Percentiles rank a stretch among this genome's conserved stretches.
Conservation (phyloP, 805 yeast species). For the Cyberlindnera galapagoensis region DNA sequence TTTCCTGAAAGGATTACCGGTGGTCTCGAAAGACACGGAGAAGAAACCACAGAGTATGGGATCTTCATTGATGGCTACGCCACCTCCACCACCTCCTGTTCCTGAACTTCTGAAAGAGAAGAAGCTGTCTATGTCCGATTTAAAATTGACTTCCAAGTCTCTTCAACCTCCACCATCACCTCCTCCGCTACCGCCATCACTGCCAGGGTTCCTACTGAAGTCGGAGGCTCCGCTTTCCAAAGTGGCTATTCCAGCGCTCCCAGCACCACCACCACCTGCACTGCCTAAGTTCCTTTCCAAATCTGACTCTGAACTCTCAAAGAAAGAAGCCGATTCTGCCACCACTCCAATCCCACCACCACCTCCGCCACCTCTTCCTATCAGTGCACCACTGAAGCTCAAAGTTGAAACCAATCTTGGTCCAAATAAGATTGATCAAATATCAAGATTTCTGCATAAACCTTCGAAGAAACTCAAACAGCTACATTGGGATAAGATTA, state of each 20-base stretch:
- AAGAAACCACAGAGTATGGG: no score
- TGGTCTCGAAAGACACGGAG: no score
- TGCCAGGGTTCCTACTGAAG: slow-evolving; percentile 6
- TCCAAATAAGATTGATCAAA: slow-evolving; percentile 4
- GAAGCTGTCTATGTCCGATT: no score
- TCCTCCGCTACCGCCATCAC: slow-evolving; percentile 28
- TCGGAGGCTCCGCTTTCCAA: slow-evolving; percentile 2
- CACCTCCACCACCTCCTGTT: slow-evolving; percentile 4
- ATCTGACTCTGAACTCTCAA: slow-evolving; percentile 1
- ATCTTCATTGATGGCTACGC: no score
- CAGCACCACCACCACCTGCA: slow-evolving; percentile 8
- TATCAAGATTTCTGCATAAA: slow-evolving; percentile 15
- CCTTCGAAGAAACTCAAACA: slow-evolving; percentile 67
- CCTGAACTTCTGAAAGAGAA: slow-evolving; percentile 1
- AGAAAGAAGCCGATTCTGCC: slow-evolving; percentile 8
- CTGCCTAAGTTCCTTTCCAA: slow-evolving; percentile 2
- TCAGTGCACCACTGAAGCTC: slow-evolving; percentile 19
- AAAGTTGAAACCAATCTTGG: slow-evolving; percentile 3
- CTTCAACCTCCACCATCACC: slow-evolving; percentile 17
- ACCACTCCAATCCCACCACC: slow-evolving; percentile 27
- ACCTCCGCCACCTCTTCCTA: slow-evolving; percentile 18
- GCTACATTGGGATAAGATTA: slow-evolving; percentile 90
- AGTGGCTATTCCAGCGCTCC: slow-evolving; percentile 2
- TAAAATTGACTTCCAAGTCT: not conserved
- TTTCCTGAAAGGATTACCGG: no score